Evolutionary conservation across 164 flowering plant species (phyloP).

Genomic region (Akebia trifoliata): DNA sequence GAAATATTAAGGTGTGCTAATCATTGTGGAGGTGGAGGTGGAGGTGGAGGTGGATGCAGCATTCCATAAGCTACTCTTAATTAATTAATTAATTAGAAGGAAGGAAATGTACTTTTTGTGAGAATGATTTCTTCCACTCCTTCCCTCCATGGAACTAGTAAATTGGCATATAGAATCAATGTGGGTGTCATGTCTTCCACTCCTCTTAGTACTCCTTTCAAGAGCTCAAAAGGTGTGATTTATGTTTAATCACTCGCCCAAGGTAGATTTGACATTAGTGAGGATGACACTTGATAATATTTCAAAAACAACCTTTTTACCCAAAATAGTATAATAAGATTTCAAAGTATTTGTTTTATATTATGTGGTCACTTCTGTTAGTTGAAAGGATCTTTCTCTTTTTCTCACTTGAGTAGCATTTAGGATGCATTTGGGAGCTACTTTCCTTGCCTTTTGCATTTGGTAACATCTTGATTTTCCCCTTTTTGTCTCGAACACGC

Average conservation of each 20-base stretch:
- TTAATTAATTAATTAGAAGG: neutral
- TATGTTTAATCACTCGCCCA: constrained; percentile 6
- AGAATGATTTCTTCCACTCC: constrained; percentile 18
- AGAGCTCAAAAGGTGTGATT: constrained; percentile 1
- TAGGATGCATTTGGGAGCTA: no score
- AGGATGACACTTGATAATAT: no score
- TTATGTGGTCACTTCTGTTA: no score
- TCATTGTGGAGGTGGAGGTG: neutral
- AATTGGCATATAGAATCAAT: constrained; percentile 6
- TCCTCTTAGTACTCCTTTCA: neutral
- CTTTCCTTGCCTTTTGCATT: no score
- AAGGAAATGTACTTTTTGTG: neutral
- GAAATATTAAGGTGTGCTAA: neutral
- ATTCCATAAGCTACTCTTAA: neutral
- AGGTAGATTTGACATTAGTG: constrained; percentile 20
- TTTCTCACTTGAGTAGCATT: no score
- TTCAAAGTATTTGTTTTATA: no score
- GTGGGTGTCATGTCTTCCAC: constrained; percentile 10
- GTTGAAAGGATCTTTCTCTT: no score
- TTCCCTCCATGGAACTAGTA: constrained; percentile 5
- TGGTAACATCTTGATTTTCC: no score
- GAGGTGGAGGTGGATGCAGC: neutral
- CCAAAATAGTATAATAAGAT: no score
- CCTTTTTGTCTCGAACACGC: no score
- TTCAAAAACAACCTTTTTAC: no score